phyloP scores from a whole-genome alignment of 257 asterid genomes.

The Plectranthus barbatus region DNA sequence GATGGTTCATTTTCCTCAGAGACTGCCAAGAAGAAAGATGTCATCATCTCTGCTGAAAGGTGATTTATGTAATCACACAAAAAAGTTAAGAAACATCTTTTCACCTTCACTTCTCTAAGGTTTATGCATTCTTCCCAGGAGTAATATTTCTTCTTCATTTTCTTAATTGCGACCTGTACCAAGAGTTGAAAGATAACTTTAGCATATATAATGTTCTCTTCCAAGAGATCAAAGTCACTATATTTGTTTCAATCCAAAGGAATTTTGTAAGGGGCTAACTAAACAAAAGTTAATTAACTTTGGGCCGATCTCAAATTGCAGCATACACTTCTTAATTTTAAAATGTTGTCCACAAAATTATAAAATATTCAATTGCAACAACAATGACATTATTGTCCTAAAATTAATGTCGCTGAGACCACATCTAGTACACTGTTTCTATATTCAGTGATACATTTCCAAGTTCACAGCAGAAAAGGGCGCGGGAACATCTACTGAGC shows the following conservation, averaged over 20 bases:
- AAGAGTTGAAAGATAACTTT: constrained; percentile 1
- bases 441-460: background rate
- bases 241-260: background rate
- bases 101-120: constrained; percentile 95
- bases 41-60: constrained; percentile 3
- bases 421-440: background rate
- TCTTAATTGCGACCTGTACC: constrained; percentile 82
- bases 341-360: background rate
- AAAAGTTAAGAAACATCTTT: background rate
- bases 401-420: background rate
- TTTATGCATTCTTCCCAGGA: constrained; percentile 97
- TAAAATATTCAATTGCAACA: background rate
- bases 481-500: too few species aligned
- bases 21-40: constrained; percentile 43
- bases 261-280: background rate
- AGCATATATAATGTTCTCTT: background rate
- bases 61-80: constrained; percentile 2
- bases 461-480: too few species aligned
- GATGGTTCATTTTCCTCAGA: constrained; percentile 77
- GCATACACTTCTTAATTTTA: background rate
- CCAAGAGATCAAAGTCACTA: background rate
- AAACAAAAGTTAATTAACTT: background rate
- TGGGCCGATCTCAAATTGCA: background rate
- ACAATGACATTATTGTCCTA: background rate
- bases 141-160: constrained; percentile 87